Evolutionary conservation across 768 basidiomycete species (phyloP).

Genomic region (Postia placenta): DNA sequence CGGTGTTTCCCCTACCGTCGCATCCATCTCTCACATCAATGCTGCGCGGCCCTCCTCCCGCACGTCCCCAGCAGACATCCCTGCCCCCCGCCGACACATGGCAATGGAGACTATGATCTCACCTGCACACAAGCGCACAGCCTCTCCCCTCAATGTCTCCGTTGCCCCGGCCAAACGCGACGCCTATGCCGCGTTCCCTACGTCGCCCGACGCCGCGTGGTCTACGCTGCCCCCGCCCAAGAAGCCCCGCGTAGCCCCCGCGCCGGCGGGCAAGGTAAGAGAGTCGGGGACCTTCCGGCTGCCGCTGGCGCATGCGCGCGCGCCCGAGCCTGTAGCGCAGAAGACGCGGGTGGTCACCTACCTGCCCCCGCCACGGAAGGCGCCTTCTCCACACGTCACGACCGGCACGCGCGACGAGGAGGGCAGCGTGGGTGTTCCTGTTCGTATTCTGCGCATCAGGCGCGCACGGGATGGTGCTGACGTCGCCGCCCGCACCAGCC

Average conservation of each 20-base stretch:
- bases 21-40: neutral
- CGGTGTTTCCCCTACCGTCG: neutral
- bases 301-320: neutral
- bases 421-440: neutral
- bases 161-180: slow-evolving; percentile 8
- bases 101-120: neutral
- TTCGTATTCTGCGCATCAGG: neutral
- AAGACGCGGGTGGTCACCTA: neutral
- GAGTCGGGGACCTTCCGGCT: neutral
- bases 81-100: neutral
- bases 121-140: neutral
- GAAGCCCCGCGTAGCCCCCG: neutral
- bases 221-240: slow-evolving; percentile 16
- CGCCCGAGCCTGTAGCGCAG: neutral
- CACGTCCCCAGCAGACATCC: neutral
- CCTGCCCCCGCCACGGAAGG: neutral
- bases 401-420: neutral
- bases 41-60: neutral
- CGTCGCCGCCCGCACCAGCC: neutral
- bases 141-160: neutral
- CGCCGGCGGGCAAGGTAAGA: neutral
- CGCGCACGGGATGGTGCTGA: neutral
- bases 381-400: neutral
- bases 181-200: slow-evolving; percentile 16
- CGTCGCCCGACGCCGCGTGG: slow-evolving; percentile 20